These are phyloP conservation scores for Yamadazyma triangularis DNA, from an alignment of 1,139 yeast species.

Conservation along the genomic window DNA sequence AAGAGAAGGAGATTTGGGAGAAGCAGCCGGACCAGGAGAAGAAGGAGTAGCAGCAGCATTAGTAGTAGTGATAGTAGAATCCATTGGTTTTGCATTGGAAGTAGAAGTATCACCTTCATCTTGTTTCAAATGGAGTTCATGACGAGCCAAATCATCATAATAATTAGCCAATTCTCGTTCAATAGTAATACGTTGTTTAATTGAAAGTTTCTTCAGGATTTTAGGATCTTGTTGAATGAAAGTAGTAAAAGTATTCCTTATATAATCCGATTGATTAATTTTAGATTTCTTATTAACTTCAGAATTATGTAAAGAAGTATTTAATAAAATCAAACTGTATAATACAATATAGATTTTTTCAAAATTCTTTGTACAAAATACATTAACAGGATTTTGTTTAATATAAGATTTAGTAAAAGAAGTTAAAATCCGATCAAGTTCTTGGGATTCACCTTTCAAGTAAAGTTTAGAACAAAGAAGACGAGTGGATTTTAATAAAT, in stretches of 20 bases:
- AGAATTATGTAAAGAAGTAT: conserved; percentile 61
- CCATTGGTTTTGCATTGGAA: neutral
- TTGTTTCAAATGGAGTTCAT: conserved; percentile 40
- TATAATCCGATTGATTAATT: conserved; percentile 47
- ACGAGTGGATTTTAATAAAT: conserved; percentile 53
- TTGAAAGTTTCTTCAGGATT: conserved; percentile 22
- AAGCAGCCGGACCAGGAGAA: neutral
- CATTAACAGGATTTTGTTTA: conserved; percentile 43
- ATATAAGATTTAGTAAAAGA: conserved; percentile 68
- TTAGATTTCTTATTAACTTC: conserved; percentile 38
- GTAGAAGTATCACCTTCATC: conserved; percentile 8
- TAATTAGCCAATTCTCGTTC: conserved; percentile 40
- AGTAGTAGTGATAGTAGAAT: neutral
- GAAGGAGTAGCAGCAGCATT: neutral
- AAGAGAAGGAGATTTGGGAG: conserved; percentile 9
- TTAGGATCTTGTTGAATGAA: conserved; percentile 34
- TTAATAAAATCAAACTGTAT: conserved; percentile 68
- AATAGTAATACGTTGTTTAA: conserved; percentile 38
- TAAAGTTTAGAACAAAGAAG: conserved; percentile 60
- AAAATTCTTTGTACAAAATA: conserved; percentile 48
- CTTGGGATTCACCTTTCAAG: conserved; percentile 81
- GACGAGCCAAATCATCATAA: conserved; percentile 36
- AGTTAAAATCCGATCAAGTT: conserved; percentile 69
- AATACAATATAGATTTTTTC: conserved; percentile 70
- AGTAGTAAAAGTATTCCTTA: conserved; percentile 51